Base-by-base conservation (phyloP, 768 basidiomycete species). In the Pulveroboletus frians region DNA sequence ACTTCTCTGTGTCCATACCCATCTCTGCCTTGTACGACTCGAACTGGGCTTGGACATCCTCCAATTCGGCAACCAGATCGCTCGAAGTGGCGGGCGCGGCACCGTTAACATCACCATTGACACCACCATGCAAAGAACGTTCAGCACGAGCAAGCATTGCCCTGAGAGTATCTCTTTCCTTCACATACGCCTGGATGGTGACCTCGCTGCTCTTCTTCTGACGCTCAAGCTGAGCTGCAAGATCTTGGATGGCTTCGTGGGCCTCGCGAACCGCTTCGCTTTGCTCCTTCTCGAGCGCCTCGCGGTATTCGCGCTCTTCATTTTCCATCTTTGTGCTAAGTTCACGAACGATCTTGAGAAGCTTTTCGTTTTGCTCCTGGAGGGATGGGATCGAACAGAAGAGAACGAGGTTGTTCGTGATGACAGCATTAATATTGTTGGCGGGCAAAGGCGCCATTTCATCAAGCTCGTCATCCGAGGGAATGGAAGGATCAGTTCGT, bases 281-380 rank as follows among this genome's bases (percentile, higher is more conserved):
- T 57, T 90, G 88, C 61, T 88, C 89, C 57, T 71, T 76, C 55
- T 89, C 83, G 67, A 88, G 79, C 5, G 69, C 65, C 41, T 81
- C 83, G 38, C 78, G 77, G 55, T 87, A 85, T 21, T 90, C 88
- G 54, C 74, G 76, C 68, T 95, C 92, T 57, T 88, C 86, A 5
- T 73, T 73, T 69, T 98, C 96, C 77, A 97, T 79, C 73, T 88
- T 85, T 32, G 76, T 69, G 5, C 88, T 92, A 34, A 98, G 75
- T 47, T 89, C 87, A 15, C 94, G 76, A 11, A 86, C 84, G 55
- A 95, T 83, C 66, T 79, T 83, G 40, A 98, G 73, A 20, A 97
- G 71, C 57, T 87, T 88, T 72, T 90, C 86, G 64, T 98, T 98
- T 70, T 95, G 93, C 36, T 84, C 79, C 61, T 97, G 93, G n/a